These are phyloP conservation scores for Eimeria tenella DNA, from an alignment of 169 alveolate species.

Conservation along the genomic window DNA sequence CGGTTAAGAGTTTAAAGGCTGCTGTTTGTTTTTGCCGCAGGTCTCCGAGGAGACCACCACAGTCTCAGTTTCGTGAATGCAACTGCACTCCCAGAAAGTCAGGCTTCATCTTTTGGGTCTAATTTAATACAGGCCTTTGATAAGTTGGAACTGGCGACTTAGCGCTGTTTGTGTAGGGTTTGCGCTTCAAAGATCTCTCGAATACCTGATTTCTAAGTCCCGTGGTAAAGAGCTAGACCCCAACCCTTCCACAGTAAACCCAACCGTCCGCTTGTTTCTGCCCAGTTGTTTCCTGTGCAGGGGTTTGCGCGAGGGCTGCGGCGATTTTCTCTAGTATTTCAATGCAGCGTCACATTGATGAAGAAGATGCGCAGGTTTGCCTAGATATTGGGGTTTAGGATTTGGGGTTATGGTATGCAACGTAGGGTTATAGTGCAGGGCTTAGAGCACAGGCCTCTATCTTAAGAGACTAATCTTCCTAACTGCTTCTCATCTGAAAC, in stretches of 20 bases:
- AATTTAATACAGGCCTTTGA: too few relatives aligned
- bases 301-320: constrained; percentile 21
- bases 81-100: background rate
- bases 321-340: background rate
- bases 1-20: constrained; percentile 27
- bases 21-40: background rate
- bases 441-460: background rate
- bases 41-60: background rate
- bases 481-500: too few relatives aligned
- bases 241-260: background rate
- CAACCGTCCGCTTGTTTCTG: background rate
- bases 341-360: background rate
- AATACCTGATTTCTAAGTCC: too few relatives aligned
- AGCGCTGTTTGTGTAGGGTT: too few relatives aligned
- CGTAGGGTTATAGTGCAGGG: background rate
- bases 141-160: too few relatives aligned
- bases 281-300: background rate
- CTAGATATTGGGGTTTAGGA: background rate
- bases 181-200: too few relatives aligned
- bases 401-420: background rate
- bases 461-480: too few relatives aligned
- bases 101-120: background rate
- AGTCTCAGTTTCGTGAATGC: background rate
- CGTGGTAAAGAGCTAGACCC: constrained; percentile 6
- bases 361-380: constrained; percentile 12